Conservation (phyloP, 2,329 filamentous ascomycete genomes). For the Mariannaea elegans region DNA sequence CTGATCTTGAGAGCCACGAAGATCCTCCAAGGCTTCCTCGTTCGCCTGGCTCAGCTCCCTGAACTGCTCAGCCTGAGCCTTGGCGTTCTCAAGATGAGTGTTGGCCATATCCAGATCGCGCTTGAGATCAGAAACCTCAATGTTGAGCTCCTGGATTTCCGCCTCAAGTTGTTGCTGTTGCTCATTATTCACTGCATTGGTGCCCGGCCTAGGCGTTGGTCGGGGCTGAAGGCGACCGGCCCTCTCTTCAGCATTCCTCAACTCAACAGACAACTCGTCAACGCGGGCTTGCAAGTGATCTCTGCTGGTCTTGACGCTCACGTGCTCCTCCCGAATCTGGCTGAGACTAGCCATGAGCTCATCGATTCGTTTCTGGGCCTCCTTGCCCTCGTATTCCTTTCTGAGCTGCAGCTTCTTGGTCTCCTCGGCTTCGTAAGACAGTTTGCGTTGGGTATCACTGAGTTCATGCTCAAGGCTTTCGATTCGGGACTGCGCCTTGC, state of each 20-base stretch:
- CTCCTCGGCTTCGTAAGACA: slow-evolving; percentile 85
- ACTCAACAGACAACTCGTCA: slow-evolving; percentile 86
- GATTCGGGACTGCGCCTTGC: slow-evolving; percentile 79
- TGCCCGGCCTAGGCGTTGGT: slow-evolving; percentile 69
- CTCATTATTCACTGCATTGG: slow-evolving; percentile 52
- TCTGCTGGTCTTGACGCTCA: slow-evolving; percentile 84
- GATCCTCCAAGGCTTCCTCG: slow-evolving; percentile 85
- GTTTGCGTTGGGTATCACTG: slow-evolving; percentile 79
- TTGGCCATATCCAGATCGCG: slow-evolving; percentile 85
- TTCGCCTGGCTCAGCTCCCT: slow-evolving; percentile 86
- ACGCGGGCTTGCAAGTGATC: slow-evolving; percentile 91
- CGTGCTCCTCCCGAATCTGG: slow-evolving; percentile 84
- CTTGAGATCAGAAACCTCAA: slow-evolving; percentile 86
- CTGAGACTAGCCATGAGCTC: slow-evolving; percentile 84
- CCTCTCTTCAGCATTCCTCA: slow-evolving; percentile 89
- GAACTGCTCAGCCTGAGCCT: slow-evolving; percentile 85
- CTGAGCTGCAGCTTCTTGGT: slow-evolving; percentile 82
- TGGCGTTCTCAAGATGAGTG: slow-evolving; percentile 82
- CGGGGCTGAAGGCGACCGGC: slow-evolving; percentile 83
- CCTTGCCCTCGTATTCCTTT: slow-evolving; percentile 89
- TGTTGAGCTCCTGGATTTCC: slow-evolving; percentile 80
- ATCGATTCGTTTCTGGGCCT: slow-evolving; percentile 90
- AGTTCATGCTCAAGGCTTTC: slow-evolving; percentile 85
- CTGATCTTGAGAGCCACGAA: slow-evolving; percentile 83
- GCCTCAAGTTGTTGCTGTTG: slow-evolving; percentile 63